Base-by-base conservation (phyloP, 1,284 basidiomycete species). In the Ceratobasidium sp. region DNA sequence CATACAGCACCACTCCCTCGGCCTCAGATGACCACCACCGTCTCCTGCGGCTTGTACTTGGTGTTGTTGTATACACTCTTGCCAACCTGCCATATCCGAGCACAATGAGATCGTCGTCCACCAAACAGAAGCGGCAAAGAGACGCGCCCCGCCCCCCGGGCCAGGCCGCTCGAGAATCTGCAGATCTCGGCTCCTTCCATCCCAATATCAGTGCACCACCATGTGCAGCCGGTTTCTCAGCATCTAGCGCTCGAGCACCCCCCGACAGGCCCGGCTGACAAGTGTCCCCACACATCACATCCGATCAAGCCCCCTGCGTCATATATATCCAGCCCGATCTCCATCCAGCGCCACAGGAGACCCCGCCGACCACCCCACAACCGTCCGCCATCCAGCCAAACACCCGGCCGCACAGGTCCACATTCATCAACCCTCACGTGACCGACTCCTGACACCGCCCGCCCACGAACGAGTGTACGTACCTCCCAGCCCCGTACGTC, bases 401-500 rank as follows among this genome's bases (percentile, higher is more conserved):
- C 23, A 21, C 60, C 61, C 36, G 23, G 33, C 40, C 28, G 60
- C 67, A n/a, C 46, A 23, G 66, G 40, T 66, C 54, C 16, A 72
- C 73, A 49, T 38, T 23, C 60, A 25, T 40, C 42, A 46, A 36
- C 14, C 48, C 23, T 40, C 54, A 71, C 33, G 33, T 56, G 40
- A 56, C n/a, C 51, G 36, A 30, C 40, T 40, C 53, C 53, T 4
- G 59, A 61, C 59, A 61, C 59, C 59, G 12, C 36, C 21, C 44
- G 44, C 12, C n/a, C 49, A 44, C 53, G 21, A 38, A 33, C 23
- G 16, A 28, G 2, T 0, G 36, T 21, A 86, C 92, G 80, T 81
- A 95, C 95, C 92, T 94, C 89, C 96, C 96, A 99, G 70, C 88
- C 94, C 69, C 86, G 86, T 48, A 98, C 95, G 78, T 95, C 92